Evolutionary conservation across 2,329 filamentous ascomycete genomes (phyloP), one percentile per base, ranked within the genome.

Genomic region (Beauveria sp.): DNA sequence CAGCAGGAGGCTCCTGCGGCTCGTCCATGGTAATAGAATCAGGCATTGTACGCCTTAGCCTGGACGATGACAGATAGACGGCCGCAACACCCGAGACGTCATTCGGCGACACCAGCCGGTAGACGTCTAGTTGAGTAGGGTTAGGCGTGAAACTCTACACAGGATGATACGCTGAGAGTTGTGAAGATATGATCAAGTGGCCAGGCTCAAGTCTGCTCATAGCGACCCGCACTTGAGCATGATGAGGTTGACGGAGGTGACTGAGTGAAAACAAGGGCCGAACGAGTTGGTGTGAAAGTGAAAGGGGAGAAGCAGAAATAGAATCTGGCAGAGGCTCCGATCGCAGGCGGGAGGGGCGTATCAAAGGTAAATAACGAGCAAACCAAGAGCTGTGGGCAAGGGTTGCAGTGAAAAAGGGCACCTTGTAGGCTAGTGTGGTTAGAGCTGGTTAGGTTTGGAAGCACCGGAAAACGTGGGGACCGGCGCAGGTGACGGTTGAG

Each of bases 141-240:
- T 59, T 47, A 30, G 37, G 40, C 40, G 52, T 44, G 52, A 26
- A 14, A 28, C 34, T n/a, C 14, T 50, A 14, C 12, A 44, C 6
- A 50, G 26, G 47, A 44, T 60, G 50, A 34, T 30, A 61, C 59
- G 44, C 37, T 34, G 59, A 53, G 40, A 51, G 52, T 61, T 51
- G 52, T 24, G 26, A 68, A 64, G 66, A 72, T 70, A 72, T 69
- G 70, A 66, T 72, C 66, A 69, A 72, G 55, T 68, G 70, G 67
- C 62, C 67, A 67, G 64, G 64, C 64, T 64, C 63, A 66, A 63
- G 62, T 67, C 64, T 68, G 66, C 67, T 74, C 73, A 75, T 74
- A 69, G 68, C 73, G 73, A 72, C 70, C 70, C 69, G 70, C 69
- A 68, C 66, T 64, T 63, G 66, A 67, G 67, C 68, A 71, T 70